These are phyloP conservation scores for Blastobotrys ciferrii DNA, from an alignment of 1,139 yeast genomes.

Conservation along the genomic window DNA sequence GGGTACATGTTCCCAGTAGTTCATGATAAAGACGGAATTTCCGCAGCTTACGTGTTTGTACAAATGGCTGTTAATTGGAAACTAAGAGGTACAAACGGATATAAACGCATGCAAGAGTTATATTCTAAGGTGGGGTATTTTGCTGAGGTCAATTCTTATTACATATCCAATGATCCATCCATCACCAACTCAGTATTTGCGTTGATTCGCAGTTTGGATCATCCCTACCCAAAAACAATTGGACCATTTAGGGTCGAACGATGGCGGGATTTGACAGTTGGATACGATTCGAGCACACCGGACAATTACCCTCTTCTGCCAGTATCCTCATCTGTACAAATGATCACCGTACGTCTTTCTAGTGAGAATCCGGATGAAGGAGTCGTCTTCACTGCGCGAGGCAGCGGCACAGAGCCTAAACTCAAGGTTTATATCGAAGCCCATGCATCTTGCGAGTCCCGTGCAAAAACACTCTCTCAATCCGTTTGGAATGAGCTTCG, in stretches of 20 bases:
- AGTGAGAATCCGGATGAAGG: constrained; percentile 32
- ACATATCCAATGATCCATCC: constrained; percentile 56
- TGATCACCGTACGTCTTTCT: constrained; percentile 65
- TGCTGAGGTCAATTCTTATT: constrained; percentile 86
- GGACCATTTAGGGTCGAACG: constrained; percentile 54
- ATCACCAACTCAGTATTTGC: constrained; percentile 54
- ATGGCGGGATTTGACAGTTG: constrained; percentile 85
- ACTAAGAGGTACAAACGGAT: constrained; percentile 35
- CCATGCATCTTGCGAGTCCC: constrained; percentile 41
- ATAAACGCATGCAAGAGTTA: constrained; percentile 55
- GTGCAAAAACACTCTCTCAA: constrained; percentile 53
- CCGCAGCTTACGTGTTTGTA: constrained; percentile 76
- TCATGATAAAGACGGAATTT: constrained; percentile 90
- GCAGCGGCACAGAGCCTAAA: constrained; percentile 97
- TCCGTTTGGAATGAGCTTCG: constrained; percentile 65
- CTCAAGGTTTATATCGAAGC: constrained; percentile 91
- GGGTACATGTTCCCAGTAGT: constrained; percentile 90
- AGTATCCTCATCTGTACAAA: constrained; percentile 68
- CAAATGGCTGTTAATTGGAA: constrained; percentile 61
- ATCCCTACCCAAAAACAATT: constrained; percentile 44
- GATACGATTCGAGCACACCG: constrained; percentile 68
- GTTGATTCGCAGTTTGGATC: constrained; percentile 39
- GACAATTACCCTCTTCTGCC: constrained; percentile 66
- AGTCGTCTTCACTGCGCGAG: constrained; percentile 81
- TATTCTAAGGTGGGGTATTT: constrained; percentile 71